phyloP scores from a whole-genome alignment of 2,329 filamentous ascomycete species.

The Leptographium galeiforme region DNA sequence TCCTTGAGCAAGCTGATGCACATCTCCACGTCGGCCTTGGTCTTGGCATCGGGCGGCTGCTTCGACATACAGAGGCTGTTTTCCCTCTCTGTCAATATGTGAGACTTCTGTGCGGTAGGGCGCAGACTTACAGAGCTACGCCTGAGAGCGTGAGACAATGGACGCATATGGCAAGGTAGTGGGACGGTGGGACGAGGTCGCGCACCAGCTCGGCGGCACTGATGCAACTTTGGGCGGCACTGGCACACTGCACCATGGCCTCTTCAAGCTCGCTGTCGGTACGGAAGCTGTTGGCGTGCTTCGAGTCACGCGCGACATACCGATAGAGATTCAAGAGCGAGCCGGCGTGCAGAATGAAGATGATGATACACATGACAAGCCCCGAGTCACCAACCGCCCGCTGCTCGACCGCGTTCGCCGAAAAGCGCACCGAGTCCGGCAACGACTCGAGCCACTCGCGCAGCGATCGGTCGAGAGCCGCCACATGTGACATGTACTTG shows the following conservation, averaged over 20 bases:
- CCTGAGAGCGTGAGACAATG: conserved; percentile 16
- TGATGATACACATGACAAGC: conserved; percentile 17
- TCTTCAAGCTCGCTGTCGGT: not conserved
- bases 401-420: conserved; percentile 10
- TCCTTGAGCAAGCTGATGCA: conserved; percentile 14
- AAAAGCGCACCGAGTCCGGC: conserved; percentile 16
- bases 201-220: conserved; percentile 15
- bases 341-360: conserved; percentile 17
- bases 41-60: not conserved
- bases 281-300: not conserved
- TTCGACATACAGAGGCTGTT: conserved; percentile 12
- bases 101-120: no score
- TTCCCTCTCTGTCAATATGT: not conserved
- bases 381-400: conserved; percentile 6
- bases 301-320: conserved; percentile 3
- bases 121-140: conserved; percentile 13
- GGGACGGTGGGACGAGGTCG: conserved; percentile 15
- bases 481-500: conserved; percentile 7
- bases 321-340: conserved; percentile 15
- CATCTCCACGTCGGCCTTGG: conserved; percentile 10
- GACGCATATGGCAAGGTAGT: conserved; percentile 16
- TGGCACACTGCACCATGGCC: conserved; percentile 14
- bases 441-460: conserved; percentile 12
- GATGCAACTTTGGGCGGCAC: conserved; percentile 15
- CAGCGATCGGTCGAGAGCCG: conserved; percentile 10